Evolutionary conservation across 495 filamentous ascomycete species (phyloP), one percentile per base, ranked within the genome.

Genomic region (Thermothielavioides terrestris): DNA sequence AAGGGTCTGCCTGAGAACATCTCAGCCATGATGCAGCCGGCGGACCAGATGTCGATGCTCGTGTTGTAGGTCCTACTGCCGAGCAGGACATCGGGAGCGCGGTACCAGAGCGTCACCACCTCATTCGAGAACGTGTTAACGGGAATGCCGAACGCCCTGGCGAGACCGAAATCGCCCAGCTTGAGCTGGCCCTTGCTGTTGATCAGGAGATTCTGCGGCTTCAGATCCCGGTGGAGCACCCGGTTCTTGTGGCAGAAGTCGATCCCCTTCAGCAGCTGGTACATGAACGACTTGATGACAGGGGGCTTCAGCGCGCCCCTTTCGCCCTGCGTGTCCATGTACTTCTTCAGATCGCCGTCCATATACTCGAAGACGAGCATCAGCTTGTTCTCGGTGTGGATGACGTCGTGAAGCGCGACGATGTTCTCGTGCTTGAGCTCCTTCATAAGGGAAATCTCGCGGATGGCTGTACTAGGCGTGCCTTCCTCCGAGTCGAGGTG

Each of bases 321-420:
- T 37, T 91, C 84, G 55, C 86, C 85, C 23, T 86, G 79, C 15
- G 82, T 83, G 59, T 99, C 92, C 92, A 99, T 99, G 70, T 95
- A 97, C 65, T 91, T 92, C 77, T 99, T 99, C n/a, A 99, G 73
- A 61, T 99, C 92, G 58, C 89, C 83, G 68, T 99, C 92, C 83
- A 99, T 94, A 66, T 84, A 96, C 67, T 99, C 92, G 56, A 96
- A 95, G 12, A 99, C 92, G 31, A 99, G 85, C 89, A 97, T 97
- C 36, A 99, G 80, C 66, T 99, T 99, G 73, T 97, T 95, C 69
- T 99, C 92, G 47, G 92, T 97, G 65, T 99, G 92, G 58, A 99
- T 96, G 27, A 99, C 94, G 72, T 99, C 94, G 74, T 97, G 85
- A 1, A 99, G 83, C 41, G 86, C 90, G 48, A 99, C 91, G 51